phyloP scores from a whole-genome alignment of 345 rosid genomes.

The Euphorbia peplus region DNA sequence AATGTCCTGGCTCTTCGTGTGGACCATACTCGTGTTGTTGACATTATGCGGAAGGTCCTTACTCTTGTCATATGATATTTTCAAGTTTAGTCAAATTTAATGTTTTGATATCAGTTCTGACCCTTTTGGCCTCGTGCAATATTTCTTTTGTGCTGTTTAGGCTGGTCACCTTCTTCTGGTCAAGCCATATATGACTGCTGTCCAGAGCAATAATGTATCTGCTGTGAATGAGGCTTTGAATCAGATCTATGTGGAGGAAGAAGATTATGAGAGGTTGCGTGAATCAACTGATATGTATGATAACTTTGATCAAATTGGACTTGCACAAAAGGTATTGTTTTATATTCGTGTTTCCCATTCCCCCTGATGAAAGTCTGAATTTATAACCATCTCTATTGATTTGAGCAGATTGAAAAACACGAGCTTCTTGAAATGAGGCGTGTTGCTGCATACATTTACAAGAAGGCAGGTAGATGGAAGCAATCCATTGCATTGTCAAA shows the following conservation, averaged over 20 bases:
- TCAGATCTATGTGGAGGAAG: constrained; percentile 90
- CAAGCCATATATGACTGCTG: constrained; percentile 96
- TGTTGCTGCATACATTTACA: constrained; percentile 95
- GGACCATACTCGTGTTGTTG: constrained; percentile 96
- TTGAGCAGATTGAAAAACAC: constrained; percentile 81
- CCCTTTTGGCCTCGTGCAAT: background rate
- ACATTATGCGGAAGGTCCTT: constrained; percentile 88
- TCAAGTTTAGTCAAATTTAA: background rate
- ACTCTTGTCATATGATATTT: background rate
- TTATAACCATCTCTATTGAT: constrained; percentile 17
- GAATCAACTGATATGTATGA: constrained; percentile 90
- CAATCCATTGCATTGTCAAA: constrained; percentile 91
- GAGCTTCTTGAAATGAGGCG: constrained; percentile 99
- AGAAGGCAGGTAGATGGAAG: constrained; percentile 99
- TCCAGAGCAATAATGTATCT: constrained; percentile 88
- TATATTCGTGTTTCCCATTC: background rate
- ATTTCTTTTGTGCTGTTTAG: constrained; percentile 38
- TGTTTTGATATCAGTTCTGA: background rate
- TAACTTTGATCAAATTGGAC: constrained; percentile 90
- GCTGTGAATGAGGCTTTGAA: constrained; percentile 95
- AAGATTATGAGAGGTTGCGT: constrained; percentile 94
- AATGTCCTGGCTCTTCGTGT: constrained; percentile 91
- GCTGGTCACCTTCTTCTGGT: constrained; percentile 90
- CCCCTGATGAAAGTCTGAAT: background rate
- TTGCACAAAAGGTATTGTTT: constrained; percentile 70